Evolutionary conservation across 495 filamentous ascomycete species (phyloP).

Genomic region (Astrocystis sublimbata): DNA sequence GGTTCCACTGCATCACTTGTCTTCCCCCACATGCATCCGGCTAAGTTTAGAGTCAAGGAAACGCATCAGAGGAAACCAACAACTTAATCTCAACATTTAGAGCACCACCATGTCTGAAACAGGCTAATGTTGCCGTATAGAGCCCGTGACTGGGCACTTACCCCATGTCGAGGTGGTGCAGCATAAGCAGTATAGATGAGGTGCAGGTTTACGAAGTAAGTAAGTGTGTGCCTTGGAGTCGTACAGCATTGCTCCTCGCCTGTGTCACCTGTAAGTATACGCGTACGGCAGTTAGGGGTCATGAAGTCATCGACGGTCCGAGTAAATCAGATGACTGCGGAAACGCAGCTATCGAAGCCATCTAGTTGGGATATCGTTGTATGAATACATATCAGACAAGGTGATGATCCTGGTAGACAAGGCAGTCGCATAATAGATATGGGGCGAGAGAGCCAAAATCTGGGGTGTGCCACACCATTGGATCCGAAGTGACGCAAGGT

Average conservation of each 20-base stretch:
- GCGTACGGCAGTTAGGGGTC: no score
- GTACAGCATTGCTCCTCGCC: no score
- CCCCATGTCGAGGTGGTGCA: not conserved
- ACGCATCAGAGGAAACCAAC: not conserved
- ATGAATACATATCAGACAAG: no score
- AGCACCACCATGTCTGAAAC: conserved; percentile 10
- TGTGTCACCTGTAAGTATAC: no score
- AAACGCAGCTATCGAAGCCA: no score
- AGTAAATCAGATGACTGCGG: no score
- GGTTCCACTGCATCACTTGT: not conserved
- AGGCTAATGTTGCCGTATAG: not conserved
- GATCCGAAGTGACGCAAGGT: conserved; percentile 14
- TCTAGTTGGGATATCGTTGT: no score
- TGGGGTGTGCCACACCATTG: conserved; percentile 7
- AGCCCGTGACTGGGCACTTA: not conserved
- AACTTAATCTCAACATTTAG: not conserved
- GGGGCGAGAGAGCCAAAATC: not conserved
- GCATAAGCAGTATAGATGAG: not conserved
- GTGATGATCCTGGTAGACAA: no score
- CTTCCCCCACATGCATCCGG: not conserved
- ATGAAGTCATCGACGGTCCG: not conserved
- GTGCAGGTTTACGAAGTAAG: not conserved
- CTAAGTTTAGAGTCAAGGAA: not conserved
- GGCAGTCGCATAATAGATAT: not conserved
- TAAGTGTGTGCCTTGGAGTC: no score